phyloP scores from a whole-genome alignment of 306 rosid species.

The Citrullus mucosospermus region DNA sequence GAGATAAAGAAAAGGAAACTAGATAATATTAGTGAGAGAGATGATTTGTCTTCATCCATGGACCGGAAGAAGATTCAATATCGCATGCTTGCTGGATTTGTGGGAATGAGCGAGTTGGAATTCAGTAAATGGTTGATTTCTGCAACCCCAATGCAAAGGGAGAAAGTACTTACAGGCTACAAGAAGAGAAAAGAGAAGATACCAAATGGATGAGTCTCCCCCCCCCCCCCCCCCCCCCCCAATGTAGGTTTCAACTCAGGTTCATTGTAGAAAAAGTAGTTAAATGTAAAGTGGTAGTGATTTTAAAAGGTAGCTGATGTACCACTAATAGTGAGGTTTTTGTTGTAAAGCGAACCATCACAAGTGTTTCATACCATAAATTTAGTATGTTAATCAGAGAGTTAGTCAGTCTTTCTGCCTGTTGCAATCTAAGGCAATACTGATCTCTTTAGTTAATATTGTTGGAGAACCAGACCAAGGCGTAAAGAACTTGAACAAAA shows the following conservation, averaged over 20 bases:
- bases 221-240: no score
- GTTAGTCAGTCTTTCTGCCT: neutral
- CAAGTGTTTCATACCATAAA: neutral
- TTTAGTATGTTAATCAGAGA: neutral
- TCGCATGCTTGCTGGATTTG: constrained; percentile 40
- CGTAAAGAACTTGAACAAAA: neutral
- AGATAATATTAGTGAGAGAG: constrained; percentile 15
- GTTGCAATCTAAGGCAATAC: neutral
- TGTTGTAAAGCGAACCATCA: neutral
- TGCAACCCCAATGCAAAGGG: constrained; percentile 52
- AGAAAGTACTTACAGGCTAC: constrained; percentile 46
- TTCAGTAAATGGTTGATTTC: constrained; percentile 82
- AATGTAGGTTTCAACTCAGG: neutral
- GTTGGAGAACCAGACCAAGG: neutral
- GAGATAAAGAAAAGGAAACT: constrained; percentile 17
- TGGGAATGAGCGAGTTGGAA: constrained; percentile 57
- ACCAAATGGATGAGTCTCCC: constrained; percentile 6
- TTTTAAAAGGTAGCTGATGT: neutral
- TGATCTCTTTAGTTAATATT: neutral
- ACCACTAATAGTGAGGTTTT: neutral
- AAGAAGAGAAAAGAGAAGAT: constrained; percentile 40
- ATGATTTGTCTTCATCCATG: constrained; percentile 19
- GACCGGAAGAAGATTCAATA: constrained; percentile 47
- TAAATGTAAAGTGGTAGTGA: neutral
- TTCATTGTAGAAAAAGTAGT: neutral